Evolutionary conservation across 331 rosid species (phyloP).

Genomic region (Telfairia occidentalis): DNA sequence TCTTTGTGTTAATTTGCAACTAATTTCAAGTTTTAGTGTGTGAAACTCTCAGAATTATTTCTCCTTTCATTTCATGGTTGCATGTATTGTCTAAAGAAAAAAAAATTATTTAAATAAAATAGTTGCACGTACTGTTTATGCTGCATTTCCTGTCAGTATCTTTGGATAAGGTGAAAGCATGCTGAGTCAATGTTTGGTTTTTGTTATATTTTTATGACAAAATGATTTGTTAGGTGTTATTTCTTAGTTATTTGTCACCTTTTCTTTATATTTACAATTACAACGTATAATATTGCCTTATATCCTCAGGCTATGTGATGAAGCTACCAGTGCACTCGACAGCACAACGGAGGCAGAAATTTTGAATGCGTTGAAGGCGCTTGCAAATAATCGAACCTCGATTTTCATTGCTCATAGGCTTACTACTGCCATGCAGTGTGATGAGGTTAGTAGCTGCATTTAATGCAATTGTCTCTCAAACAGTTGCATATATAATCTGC

Average conservation of each 20-base stretch:
- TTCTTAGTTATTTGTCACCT: background rate
- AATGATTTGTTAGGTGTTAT: background rate
- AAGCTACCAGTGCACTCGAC: slow-evolving; percentile 98
- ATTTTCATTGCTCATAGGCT: slow-evolving; percentile 95
- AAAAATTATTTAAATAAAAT: background rate
- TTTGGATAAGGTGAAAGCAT: background rate
- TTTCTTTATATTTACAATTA: background rate
- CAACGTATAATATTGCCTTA: slow-evolving; percentile 1
- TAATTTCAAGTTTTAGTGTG: background rate
- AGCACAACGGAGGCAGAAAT: slow-evolving; percentile 97
- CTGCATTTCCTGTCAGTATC: background rate
- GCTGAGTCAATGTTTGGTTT: background rate
- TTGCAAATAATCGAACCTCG: slow-evolving; percentile 76
- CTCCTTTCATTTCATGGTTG: background rate
- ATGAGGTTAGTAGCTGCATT: slow-evolving; percentile 45
- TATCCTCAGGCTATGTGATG: slow-evolving; percentile 72
- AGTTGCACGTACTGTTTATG: background rate
- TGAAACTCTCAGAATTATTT: background rate
- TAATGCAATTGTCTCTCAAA: background rate
- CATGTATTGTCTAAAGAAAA: background rate
- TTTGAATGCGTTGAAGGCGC: slow-evolving; percentile 63
- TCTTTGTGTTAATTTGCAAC: background rate
- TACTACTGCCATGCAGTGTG: slow-evolving; percentile 97
- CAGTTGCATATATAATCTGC: background rate
- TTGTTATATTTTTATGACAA: background rate